Evolutionary conservation across 2,329 filamentous ascomycete genomes (phyloP).

Genomic region (Aspergillus bombycis): DNA sequence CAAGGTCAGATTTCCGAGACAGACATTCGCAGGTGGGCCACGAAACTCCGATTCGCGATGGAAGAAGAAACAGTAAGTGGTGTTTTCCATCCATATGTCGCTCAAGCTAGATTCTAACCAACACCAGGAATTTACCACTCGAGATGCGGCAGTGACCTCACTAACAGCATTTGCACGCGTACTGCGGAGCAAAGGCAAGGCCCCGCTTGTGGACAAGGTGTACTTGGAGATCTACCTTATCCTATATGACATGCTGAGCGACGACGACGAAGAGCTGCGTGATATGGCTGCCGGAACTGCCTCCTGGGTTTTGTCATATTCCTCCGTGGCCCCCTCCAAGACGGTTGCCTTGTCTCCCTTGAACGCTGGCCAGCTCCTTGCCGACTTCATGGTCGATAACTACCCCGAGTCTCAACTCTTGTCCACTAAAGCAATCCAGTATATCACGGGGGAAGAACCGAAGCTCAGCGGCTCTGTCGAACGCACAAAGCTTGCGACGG

Average conservation of each 20-base stretch:
- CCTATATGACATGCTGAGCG: constrained; percentile 76
- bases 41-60: constrained; percentile 42
- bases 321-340: constrained; percentile 30
- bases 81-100: neutral
- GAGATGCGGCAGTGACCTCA: constrained; percentile 41
- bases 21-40: constrained; percentile 35
- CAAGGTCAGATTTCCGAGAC: constrained; percentile 22
- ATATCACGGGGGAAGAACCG: constrained; percentile 40
- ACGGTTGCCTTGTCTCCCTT: constrained; percentile 50
- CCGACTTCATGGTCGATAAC: constrained; percentile 36
- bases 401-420: constrained; percentile 41
- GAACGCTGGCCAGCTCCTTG: constrained; percentile 49
- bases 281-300: constrained; percentile 57
- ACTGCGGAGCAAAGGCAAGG: constrained; percentile 33
- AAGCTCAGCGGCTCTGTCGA: constrained; percentile 27
- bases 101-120: constrained; percentile 10
- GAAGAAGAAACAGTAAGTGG: constrained; percentile 46
- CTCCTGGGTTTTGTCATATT: constrained; percentile 41
- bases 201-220: constrained; percentile 26
- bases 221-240: constrained; percentile 64
- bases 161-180: constrained; percentile 46
- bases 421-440: constrained; percentile 39
- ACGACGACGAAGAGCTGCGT: constrained; percentile 90
- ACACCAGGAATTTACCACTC: constrained; percentile 42
- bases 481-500: constrained; percentile 21